Evolutionary conservation across 2,329 filamentous ascomycete species (phyloP).

Genomic region (Corinectria fuckeliana): DNA sequence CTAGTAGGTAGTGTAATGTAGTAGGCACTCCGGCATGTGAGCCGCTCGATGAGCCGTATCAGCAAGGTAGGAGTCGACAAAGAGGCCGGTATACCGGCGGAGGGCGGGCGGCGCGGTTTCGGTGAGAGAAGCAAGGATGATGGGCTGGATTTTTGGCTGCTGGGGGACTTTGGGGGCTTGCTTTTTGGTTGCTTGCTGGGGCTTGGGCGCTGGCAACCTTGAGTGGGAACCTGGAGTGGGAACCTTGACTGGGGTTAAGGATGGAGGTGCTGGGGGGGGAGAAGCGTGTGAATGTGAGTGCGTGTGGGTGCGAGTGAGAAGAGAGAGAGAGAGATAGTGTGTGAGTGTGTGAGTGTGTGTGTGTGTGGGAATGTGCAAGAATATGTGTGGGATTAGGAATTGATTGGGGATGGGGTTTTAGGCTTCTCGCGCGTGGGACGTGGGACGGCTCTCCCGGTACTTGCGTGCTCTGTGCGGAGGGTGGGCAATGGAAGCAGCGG

Average conservation of each 20-base stretch:
- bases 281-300: background rate
- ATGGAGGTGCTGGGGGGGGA: slow-evolving; percentile 1
- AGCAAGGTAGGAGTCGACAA: background rate
- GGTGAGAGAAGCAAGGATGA: slow-evolving; percentile 39
- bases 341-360: slow-evolving; percentile 5
- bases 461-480: background rate
- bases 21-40: background rate
- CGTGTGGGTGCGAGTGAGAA: slow-evolving; percentile 2
- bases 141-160: slow-evolving; percentile 26
- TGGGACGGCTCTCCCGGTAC: slow-evolving; percentile 5
- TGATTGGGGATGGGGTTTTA: background rate
- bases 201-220: background rate
- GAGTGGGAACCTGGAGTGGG: slow-evolving; percentile 4
- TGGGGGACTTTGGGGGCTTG: slow-evolving; percentile 7
- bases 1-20: slow-evolving; percentile 2
- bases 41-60: background rate
- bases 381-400: slow-evolving; percentile 8
- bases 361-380: slow-evolving; percentile 16
- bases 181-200: background rate
- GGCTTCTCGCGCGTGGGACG: slow-evolving; percentile 14
- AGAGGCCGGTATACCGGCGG: slow-evolving; percentile 25
- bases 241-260: slow-evolving; percentile 14
- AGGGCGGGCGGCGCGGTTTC: slow-evolving; percentile 29
- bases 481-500: background rate
- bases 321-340: no score